Base-by-base conservation (phyloP, 2,329 filamentous ascomycete genomes). In the Hypomyces perniciosus region DNA sequence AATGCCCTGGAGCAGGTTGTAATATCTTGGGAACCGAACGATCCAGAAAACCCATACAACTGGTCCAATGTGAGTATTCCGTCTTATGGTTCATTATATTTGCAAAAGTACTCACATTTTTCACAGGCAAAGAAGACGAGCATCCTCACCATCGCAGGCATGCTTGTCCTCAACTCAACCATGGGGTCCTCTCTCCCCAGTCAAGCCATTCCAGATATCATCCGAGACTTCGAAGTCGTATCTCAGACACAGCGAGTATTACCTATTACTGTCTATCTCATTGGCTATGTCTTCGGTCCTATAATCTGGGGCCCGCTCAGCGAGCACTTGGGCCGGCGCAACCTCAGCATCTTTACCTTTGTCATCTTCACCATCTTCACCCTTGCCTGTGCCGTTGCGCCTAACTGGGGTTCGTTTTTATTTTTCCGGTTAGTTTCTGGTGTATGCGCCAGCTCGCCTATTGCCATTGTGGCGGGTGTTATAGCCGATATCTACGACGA, bases 401-500 rank as follows among this genome's bases (percentile, higher is more conserved):
- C 77, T 1, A 76, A 68, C 54, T 79, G 78, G 72, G 65, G 72
- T 0, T 69, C 74, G 6, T 65, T 83, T 9, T 71, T 83, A 12
- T 63, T 79, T 20, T 81, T 83, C 56, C 71, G 80, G 9, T 72
- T 83, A 39, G 63, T 81, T 27, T 67, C 70, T 34, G 81, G 78
- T 6, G 64, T 76, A 2, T 77, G 75, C 56, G 81, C 78, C 3
- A 79, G 76, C 51, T 75, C 77, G 5, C 80, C 81, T 0, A 81
- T 87, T 44, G 77, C 79, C 27, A 76, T 87, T 6, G 79, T 84
- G 59, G 80, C 65, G 29, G 83, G 80, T 0, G 78, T 86, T 8
- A 76, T 85, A 56, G 84, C 85, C 10, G 85, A 88, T 65, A 73
- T 86, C 5, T 88, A 81, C 59, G 72, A 73, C 46, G 72, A 82